A percentile compares a stretch with the other conserved stretches of the same genome.
Conservation (phyloP, 2,329 filamentous ascomycete species). For the Helotiales sp. region DNA sequence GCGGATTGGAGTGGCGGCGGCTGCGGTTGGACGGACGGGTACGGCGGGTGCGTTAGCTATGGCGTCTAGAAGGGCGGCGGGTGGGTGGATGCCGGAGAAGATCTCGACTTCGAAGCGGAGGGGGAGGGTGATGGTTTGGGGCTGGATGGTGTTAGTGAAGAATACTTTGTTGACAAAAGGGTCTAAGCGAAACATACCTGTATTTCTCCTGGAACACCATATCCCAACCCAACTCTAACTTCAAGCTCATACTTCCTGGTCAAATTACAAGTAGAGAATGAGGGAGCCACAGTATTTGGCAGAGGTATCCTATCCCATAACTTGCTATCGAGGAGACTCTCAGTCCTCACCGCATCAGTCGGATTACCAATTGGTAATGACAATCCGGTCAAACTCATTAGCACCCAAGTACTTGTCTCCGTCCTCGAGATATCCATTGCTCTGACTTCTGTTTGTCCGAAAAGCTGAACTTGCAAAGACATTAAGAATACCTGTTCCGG, state of each 20-base stretch:
- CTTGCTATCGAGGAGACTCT: slow-evolving; percentile 70
- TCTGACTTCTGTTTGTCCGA: slow-evolving; percentile 78
- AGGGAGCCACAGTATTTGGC: slow-evolving; percentile 85
- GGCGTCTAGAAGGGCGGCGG: slow-evolving; percentile 73
- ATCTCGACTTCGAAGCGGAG: slow-evolving; percentile 80
- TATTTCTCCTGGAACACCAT: slow-evolving; percentile 62
- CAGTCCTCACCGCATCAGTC: slow-evolving; percentile 63
- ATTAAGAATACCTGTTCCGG: slow-evolving; percentile 75
- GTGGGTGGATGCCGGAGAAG: slow-evolving; percentile 86
- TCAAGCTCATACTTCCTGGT: slow-evolving; percentile 82
- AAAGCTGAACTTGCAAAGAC: slow-evolving; percentile 79
- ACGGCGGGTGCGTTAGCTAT: slow-evolving; percentile 45
- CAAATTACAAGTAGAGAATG: slow-evolving; percentile 89
- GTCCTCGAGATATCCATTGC: slow-evolving; percentile 75
- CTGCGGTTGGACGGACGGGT: background rate
- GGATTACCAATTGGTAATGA: slow-evolving; percentile 70
- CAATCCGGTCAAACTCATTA: slow-evolving; percentile 74
- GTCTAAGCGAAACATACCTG: slow-evolving; percentile 32
- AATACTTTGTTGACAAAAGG: background rate
- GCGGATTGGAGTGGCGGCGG: slow-evolving; percentile 19
- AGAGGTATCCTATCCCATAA: slow-evolving; percentile 76
- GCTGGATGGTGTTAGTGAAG: slow-evolving; percentile 45
- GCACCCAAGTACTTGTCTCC: slow-evolving; percentile 76
- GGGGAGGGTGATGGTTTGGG: slow-evolving; percentile 80
- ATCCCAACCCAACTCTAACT: slow-evolving; percentile 76